Evolutionary conservation across 73 alveolate genomes (phyloP), one percentile per base, ranked within the genome.

Genomic region (Paramecium tetraurelia): DNA sequence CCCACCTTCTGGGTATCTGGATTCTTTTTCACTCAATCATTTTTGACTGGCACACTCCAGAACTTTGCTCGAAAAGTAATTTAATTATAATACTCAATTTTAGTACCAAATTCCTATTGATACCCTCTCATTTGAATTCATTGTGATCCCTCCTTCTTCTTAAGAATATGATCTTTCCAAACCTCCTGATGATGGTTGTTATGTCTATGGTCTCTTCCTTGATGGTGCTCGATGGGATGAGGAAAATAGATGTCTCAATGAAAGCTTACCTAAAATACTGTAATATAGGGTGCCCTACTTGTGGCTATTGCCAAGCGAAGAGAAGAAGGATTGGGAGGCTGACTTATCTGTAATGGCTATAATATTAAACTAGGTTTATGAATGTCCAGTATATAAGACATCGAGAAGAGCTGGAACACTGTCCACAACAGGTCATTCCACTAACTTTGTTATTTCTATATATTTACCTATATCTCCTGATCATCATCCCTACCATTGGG

Each of bases 201-300:
- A 99, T 93, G 98, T 98, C 71, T 95, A 95, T 87, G 99, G 99
- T 36, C 97, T 99, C 21, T 99, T 97, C 98, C 92, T 99, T 44
- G 99, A 99, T 94, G 99, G 99, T 22, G 99, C 99, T 68, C 96
- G 99, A 86, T 99, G 99, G 99, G 98, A 98, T 95, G 86, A 96
- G 58, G 99, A 96, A 53, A 95, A 83, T 46, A 86, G 90, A 71
- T 94, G 93, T 85, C 76, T 99, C 35, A 98, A 98, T 92, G 99
- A 99, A 71, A 95, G 99, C 83, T 92, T 95, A 76, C 99, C 99
- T 22, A 99, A 98, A 96, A 97, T 98, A 22, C 93, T 98, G 58
- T 94, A 88, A 83, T 95, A 97, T 14, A 86, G 90, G 58, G 96
- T 98, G 94, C 99, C 99, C 4, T 96, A 94, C 83, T 96, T 98